These are phyloP conservation scores for Phytopythium vexans DNA, from an alignment of 352 stramenopile species.

Conservation along the genomic window DNA sequence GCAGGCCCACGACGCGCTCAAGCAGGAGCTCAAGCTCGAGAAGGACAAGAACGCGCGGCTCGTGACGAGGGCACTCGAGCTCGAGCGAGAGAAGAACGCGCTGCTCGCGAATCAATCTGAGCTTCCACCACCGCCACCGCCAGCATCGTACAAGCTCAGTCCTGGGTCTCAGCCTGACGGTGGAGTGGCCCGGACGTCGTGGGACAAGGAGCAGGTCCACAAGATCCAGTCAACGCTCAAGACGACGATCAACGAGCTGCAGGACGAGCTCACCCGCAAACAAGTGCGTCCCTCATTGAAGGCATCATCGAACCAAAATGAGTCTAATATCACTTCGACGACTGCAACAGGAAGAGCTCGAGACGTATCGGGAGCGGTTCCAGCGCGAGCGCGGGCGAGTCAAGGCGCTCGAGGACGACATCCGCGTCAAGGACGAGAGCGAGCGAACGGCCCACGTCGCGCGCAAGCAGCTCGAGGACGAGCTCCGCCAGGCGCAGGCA, in stretches of 20 bases:
- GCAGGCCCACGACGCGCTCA: slow-evolving; percentile 47
- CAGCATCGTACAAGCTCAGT: slow-evolving; percentile 7
- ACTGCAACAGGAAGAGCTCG: slow-evolving; percentile 30
- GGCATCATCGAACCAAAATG: too few species aligned
- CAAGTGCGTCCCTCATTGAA: too few species aligned
- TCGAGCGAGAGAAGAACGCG: slow-evolving; percentile 69
- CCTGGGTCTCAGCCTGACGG: neutral
- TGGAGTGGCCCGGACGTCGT: slow-evolving; percentile 26
- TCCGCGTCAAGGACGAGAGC: slow-evolving; percentile 35
- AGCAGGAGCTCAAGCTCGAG: slow-evolving; percentile 62
- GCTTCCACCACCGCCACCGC: slow-evolving; percentile 6
- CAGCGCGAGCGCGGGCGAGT: slow-evolving; percentile 50
- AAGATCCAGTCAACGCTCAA: slow-evolving; percentile 75
- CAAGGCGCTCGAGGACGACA: slow-evolving; percentile 55
- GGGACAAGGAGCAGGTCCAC: slow-evolving; percentile 66
- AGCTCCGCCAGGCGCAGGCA: slow-evolving; percentile 54
- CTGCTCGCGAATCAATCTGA: slow-evolving; percentile 23
- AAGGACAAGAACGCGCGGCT: slow-evolving; percentile 78
- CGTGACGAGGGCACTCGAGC: slow-evolving; percentile 60
- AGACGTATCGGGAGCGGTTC: slow-evolving; percentile 38
- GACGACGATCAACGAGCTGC: slow-evolving; percentile 72
- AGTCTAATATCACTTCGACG: too few species aligned
- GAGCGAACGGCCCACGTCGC: slow-evolving; percentile 26
- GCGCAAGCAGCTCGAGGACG: slow-evolving; percentile 43
- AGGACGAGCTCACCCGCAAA: slow-evolving; percentile 72